Evolutionary conservation across 2,329 filamentous ascomycete species (phyloP), one percentile per base, ranked within the genome.

Genomic region (Pleurostoma richardsiae): DNA sequence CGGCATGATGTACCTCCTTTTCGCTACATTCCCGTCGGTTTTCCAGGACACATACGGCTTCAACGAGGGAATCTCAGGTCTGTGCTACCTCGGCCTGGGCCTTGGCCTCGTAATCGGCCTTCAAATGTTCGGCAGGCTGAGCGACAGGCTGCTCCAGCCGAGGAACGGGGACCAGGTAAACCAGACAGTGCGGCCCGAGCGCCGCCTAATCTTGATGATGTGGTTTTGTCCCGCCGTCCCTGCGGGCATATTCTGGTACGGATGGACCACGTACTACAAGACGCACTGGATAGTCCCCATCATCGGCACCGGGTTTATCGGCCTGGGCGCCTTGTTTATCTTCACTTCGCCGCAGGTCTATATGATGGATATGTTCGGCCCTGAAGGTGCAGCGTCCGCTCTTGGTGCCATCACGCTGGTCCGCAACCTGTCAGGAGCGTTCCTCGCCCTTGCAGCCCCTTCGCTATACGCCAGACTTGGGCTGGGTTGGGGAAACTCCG

Each of bases 331-430:
- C 63, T 56, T 69, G 33, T 62, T 67, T 54, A 62, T 71, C 51
- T 55, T 78, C 42, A 65, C 69, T 57, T 64, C 71, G 29, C 61
- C 67, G 4, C 58, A 64, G 2, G 74, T 74, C 46, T 68, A 70
- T 27, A n/a, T 50, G 39, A 73, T 79, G 39, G 77, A 82, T 43
- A 81, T 79, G 3, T 86, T 86, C 54, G 70, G 85, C 2, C 74
- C 86, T 11, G 80, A 85, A 44, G 75, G 74, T 1, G 68, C 69
- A 2, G 70, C 69, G 1, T 71, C 67, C 1, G 65, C 64, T 11
- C 63, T 66, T 1, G 68, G 67, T 4, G 69, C 69, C 2, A 55
- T 65, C 41, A 57, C 64, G 1, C 63, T 72, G 1, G 54, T 69
- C 4, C 62, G 69, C 1, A 67, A 62, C 1, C 51, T 71, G 1